Evolutionary conservation across 2,329 filamentous ascomycete genomes (phyloP).

Genomic region (Monilinia fructigena): DNA sequence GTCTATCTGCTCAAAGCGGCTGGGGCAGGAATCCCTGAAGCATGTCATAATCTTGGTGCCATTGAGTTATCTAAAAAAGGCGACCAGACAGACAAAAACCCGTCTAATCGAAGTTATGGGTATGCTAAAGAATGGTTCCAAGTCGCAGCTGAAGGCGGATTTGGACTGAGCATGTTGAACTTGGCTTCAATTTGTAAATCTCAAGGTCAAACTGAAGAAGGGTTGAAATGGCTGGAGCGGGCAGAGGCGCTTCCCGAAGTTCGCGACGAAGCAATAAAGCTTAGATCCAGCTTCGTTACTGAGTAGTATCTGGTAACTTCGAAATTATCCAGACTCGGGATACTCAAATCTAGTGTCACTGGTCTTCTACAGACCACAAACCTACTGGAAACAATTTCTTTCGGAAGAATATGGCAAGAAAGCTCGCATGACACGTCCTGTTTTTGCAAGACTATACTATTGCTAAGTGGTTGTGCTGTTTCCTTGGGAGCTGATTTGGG

Average conservation of each 20-base stretch:
- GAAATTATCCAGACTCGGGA: background rate
- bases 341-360: background rate
- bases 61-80: constrained; percentile 32
- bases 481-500: background rate
- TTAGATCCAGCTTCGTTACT: background rate
- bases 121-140: constrained; percentile 38
- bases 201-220: constrained; percentile 29
- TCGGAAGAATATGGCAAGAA: background rate
- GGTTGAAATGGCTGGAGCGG: constrained; percentile 32
- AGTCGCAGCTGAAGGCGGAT: constrained; percentile 34
- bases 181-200: constrained; percentile 34
- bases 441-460: background rate
- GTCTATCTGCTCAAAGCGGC: constrained; percentile 39
- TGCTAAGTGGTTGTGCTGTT: background rate
- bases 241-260: constrained; percentile 23
- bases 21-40: constrained; percentile 35
- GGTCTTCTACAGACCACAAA: background rate
- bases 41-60: constrained; percentile 37
- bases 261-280: constrained; percentile 4
- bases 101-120: constrained; percentile 31
- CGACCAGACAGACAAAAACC: constrained; percentile 18
- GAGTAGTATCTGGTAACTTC: background rate
- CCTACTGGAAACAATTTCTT: background rate
- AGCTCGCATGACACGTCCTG: background rate
- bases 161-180: constrained; percentile 36